Evolutionary conservation across 1,284 basidiomycete species (phyloP).

Genomic region (Sporisorium graminicola): DNA sequence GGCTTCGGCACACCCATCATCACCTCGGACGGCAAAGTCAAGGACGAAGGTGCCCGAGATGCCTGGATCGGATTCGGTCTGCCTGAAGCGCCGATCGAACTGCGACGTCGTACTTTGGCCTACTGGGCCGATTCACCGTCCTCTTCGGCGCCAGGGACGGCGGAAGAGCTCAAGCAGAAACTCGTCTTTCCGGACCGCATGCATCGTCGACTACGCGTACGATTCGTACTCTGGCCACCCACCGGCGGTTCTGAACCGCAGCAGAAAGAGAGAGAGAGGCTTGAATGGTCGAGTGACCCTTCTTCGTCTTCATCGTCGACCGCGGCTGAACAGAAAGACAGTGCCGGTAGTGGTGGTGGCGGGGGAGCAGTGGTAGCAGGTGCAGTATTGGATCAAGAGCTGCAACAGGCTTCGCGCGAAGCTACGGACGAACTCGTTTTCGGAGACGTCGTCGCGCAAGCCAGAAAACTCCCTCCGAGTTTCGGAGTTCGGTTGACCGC

Average conservation of each 20-base stretch:
- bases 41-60: slow-evolving; percentile 61
- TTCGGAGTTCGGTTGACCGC: slow-evolving; percentile 46
- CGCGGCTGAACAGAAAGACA: neutral
- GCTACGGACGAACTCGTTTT: slow-evolving; percentile 57
- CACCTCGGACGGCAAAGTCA: slow-evolving; percentile 55
- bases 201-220: slow-evolving; percentile 45
- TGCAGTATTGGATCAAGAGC: slow-evolving; percentile 42
- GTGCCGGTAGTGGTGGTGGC: no score
- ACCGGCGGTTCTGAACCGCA: neutral
- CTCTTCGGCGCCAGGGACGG: neutral
- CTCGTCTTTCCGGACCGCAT: slow-evolving; percentile 59
- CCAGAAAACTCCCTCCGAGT: slow-evolving; percentile 36
- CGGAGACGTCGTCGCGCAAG: slow-evolving; percentile 51
- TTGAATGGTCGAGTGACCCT: slow-evolving; percentile 46
- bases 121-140: slow-evolving; percentile 53
- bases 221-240: slow-evolving; percentile 40
- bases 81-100: slow-evolving; percentile 51
- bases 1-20: slow-evolving; percentile 59
- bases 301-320: neutral
- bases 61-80: slow-evolving; percentile 64
- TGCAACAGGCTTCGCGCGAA: slow-evolving; percentile 55
- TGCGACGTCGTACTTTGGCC: slow-evolving; percentile 49
- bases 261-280: neutral
- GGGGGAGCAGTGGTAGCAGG: slow-evolving; percentile 8
- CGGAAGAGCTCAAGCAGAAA: slow-evolving; percentile 10